phyloP scores from a whole-genome alignment of 805 yeast genomes.

The Jamesozyma lodderae region DNA sequence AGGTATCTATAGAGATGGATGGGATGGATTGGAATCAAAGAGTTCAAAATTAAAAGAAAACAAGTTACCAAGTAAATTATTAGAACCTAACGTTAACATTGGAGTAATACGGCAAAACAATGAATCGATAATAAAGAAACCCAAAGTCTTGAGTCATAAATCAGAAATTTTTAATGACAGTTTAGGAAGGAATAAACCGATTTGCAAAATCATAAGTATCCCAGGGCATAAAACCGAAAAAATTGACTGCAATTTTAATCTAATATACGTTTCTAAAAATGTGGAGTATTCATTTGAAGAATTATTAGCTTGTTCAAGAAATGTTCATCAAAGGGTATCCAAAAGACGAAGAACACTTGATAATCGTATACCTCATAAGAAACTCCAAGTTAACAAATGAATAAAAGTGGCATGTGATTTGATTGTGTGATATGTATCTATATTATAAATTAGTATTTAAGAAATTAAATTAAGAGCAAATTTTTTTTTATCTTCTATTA shows the following conservation, averaged over 20 bases:
- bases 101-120: slow-evolving; percentile 2
- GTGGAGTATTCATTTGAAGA: slow-evolving; percentile 58
- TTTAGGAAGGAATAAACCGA: slow-evolving; percentile 30
- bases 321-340: slow-evolving; percentile 11
- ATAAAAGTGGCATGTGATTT: no score
- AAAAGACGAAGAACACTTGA: slow-evolving; percentile 1
- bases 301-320: slow-evolving; percentile 45
- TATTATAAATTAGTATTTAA: no score
- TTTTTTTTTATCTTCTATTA: no score
- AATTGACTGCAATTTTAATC: slow-evolving; percentile 48
- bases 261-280: slow-evolving; percentile 34
- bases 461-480: no score
- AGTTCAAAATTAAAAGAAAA: slow-evolving; percentile 2
- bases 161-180: slow-evolving; percentile 34
- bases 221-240: slow-evolving; percentile 54
- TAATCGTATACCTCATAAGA: no score
- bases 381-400: no score
- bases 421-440: no score
- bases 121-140: not conserved
- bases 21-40: slow-evolving; percentile 1
- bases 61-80: not conserved
- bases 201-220: slow-evolving; percentile 40
- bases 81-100: slow-evolving; percentile 2
- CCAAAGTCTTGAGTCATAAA: slow-evolving; percentile 2
- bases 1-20: not conserved